Evolutionary conservation across 805 yeast genomes (phyloP).

Genomic region (Groenewaldozyma tartarivorans): DNA sequence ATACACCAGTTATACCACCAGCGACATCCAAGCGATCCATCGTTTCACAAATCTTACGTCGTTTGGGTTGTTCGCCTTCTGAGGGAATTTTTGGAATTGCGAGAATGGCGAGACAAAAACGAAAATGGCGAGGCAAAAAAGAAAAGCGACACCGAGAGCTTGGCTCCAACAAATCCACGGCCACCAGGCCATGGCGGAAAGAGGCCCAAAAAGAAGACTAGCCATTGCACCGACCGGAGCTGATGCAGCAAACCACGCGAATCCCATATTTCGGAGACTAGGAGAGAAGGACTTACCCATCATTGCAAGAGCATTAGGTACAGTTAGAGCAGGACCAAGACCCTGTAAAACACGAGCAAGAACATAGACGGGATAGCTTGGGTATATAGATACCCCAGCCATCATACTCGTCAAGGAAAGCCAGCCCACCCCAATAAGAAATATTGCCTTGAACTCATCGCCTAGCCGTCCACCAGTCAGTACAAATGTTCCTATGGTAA

Average conservation of each 20-base stretch:
- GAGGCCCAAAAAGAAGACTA: slow-evolving; percentile 44
- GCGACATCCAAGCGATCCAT: slow-evolving; percentile 35
- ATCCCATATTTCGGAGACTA: slow-evolving; percentile 41
- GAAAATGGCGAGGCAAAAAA: slow-evolving; percentile 35
- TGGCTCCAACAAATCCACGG: slow-evolving; percentile 49
- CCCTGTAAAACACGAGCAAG: slow-evolving; percentile 61
- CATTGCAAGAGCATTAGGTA: slow-evolving; percentile 55
- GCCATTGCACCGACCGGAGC: slow-evolving; percentile 55
- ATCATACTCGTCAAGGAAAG: too few species aligned
- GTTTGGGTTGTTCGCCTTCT: background rate
- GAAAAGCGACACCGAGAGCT: too few species aligned
- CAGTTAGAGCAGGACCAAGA: slow-evolving; percentile 47
- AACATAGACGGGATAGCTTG: too few species aligned
- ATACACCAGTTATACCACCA: slow-evolving; percentile 50
- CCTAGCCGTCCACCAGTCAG: slow-evolving; percentile 34
- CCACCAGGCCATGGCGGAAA: slow-evolving; percentile 42
- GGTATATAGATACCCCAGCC: too few species aligned
- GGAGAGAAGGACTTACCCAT: slow-evolving; percentile 34
- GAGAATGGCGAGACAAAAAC: too few species aligned
- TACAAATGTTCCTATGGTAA: slow-evolving; percentile 38
- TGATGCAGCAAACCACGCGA: slow-evolving; percentile 48
- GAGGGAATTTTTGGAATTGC: slow-evolving; percentile 36
- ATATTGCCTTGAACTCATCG: slow-evolving; percentile 30
- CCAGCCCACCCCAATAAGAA: slow-evolving; percentile 22
- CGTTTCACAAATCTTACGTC: slow-evolving; percentile 12